A percentile compares a stretch with the other conserved stretches of the same genome.
Conservation (phyloP, 2,329 filamentous ascomycete genomes). For the Phialemoniopsis sp. region DNA sequence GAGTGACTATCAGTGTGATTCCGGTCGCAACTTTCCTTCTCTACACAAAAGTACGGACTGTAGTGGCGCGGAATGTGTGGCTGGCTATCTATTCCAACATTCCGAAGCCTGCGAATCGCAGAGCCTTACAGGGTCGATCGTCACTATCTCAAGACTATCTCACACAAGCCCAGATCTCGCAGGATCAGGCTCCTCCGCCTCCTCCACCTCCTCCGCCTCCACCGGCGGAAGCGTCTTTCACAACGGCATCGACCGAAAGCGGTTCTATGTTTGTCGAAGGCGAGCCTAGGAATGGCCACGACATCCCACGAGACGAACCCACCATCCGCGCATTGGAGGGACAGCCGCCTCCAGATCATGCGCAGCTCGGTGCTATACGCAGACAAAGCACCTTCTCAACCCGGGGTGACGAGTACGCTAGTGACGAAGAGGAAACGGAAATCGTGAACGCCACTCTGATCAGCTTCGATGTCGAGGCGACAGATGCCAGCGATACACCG, state of each 20-base stretch:
- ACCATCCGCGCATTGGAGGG: constrained; percentile 22
- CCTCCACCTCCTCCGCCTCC: not conserved
- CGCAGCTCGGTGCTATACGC: constrained; percentile 27
- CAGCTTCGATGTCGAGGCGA: constrained; percentile 57
- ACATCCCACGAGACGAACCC: constrained; percentile 11
- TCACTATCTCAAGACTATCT: too few species aligned
- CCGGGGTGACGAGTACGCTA: constrained; percentile 41
- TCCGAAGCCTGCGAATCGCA: constrained; percentile 21
- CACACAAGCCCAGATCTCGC: not conserved
- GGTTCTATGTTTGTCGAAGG: not conserved
- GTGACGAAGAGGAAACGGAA: constrained; percentile 49
- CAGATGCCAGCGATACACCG: constrained; percentile 45
- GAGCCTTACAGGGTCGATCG: too few species aligned
- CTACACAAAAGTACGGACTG: constrained; percentile 30
- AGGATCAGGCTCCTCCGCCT: not conserved
- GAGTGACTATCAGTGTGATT: constrained; percentile 33
- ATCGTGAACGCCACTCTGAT: constrained; percentile 53
- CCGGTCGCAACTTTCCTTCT: constrained; percentile 45
- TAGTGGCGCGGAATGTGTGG: constrained; percentile 31
- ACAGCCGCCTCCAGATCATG: constrained; percentile 16
- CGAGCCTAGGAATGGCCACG: constrained; percentile 2
- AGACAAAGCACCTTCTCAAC: constrained; percentile 42
- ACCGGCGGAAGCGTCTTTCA: not conserved
- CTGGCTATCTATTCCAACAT: constrained; percentile 30
- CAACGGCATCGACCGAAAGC: not conserved